These are phyloP conservation scores for Sambucus nigra DNA, from an alignment of 129 eudicot genomes.

Conservation along the genomic window DNA sequence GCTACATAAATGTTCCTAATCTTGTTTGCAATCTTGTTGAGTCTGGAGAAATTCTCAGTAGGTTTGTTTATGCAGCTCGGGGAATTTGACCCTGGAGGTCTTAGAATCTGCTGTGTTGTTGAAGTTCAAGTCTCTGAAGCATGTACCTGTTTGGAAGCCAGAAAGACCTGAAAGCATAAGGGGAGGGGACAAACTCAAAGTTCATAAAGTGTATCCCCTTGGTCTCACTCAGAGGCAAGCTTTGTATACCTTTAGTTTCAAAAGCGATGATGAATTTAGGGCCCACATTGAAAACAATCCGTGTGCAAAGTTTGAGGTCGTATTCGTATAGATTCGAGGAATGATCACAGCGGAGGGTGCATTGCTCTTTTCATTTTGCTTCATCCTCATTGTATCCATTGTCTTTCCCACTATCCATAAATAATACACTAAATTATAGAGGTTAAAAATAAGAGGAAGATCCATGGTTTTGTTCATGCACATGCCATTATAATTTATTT, in stretches of 20 bases:
- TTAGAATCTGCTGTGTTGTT: constrained; percentile 49
- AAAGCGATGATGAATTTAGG: constrained; percentile 36
- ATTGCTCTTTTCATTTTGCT: no score
- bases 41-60: background rate
- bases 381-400: background rate
- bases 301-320: constrained; percentile 76
- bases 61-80: constrained; percentile 40
- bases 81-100: constrained; percentile 67
- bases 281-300: constrained; percentile 47
- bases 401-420: background rate
- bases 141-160: constrained; percentile 73
- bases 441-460: background rate
- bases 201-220: constrained; percentile 70
- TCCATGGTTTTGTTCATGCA: background rate
- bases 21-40: no score
- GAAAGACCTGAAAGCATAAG: constrained; percentile 77
- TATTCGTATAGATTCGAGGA: constrained; percentile 50
- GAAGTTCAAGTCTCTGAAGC: constrained; percentile 55
- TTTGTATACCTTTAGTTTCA: constrained; percentile 62
- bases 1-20: no score
- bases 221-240: constrained; percentile 93
- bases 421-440: background rate
- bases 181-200: constrained; percentile 57
- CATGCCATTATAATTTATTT: no score
- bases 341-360: no score